A percentile compares a stretch with the other conserved stretches of the same genome.
These are phyloP conservation scores for Pleodorina starrii DNA, from an alignment of 139 green algal genomes.

Conservation along the genomic window DNA sequence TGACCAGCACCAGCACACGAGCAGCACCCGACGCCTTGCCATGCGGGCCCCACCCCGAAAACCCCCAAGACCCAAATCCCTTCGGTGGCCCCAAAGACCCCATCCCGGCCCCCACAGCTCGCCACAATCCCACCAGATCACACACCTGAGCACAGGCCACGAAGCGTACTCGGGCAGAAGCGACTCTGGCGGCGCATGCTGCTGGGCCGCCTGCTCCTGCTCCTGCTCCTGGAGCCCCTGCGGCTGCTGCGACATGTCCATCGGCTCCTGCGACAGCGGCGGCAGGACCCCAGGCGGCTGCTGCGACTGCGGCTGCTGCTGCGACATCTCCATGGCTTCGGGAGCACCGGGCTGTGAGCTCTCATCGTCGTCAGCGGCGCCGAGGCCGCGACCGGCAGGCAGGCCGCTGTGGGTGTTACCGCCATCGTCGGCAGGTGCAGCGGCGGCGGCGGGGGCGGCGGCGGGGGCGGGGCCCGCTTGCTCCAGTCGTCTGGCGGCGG, in stretches of 20 bases:
- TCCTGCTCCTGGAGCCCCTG: neutral
- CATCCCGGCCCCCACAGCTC: too few species aligned
- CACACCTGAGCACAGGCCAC: slow-evolving; percentile 30
- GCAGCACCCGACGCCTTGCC: too few species aligned
- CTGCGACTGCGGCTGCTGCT: neutral
- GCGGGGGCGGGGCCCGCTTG: too few species aligned
- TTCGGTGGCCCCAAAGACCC: too few species aligned
- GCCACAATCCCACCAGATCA: neutral
- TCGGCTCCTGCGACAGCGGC: slow-evolving; percentile 8
- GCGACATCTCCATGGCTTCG: neutral
- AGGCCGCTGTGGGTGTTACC: neutral
- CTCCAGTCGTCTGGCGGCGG: too few species aligned
- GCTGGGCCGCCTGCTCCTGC: neutral
- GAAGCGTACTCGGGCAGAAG: neutral
- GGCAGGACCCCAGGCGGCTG: neutral
- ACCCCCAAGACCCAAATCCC: too few species aligned
- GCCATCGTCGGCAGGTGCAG: neutral
- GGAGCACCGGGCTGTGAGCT: neutral
- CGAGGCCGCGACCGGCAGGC: too few species aligned
- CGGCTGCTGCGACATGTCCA: slow-evolving; percentile 21
- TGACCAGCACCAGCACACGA: too few species aligned
- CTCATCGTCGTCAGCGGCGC: neutral
- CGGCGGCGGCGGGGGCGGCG: too few species aligned
- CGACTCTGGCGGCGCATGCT: neutral
- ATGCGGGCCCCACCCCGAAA: too few species aligned